A percentile compares a stretch with the other conserved stretches of the same genome.
phyloP scores from a whole-genome alignment of 2,329 filamentous ascomycete species.

The Xylaria digitata region DNA sequence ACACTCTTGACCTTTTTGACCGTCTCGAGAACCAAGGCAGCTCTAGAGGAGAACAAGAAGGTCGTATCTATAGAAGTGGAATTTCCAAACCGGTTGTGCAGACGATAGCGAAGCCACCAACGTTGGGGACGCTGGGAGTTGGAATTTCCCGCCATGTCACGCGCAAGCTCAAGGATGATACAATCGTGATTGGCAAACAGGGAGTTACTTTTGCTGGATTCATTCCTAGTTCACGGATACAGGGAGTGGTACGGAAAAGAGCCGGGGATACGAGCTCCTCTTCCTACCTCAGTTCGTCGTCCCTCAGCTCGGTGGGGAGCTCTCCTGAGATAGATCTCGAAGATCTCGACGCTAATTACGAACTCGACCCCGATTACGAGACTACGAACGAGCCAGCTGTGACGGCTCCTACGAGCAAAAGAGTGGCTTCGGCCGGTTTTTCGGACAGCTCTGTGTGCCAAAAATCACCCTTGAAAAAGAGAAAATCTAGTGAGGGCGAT shows the following conservation, averaged over 20 bases:
- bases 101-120: too few species aligned
- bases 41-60: too few species aligned
- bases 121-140: too few species aligned
- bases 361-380: neutral
- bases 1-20: too few species aligned
- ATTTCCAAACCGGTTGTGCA: too few species aligned
- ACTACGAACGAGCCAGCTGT: neutral
- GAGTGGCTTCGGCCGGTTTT: too few species aligned
- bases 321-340: neutral
- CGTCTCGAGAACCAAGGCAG: too few species aligned
- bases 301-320: neutral
- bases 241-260: neutral
- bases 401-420: neutral
- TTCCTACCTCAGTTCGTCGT: neutral
- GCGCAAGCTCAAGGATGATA: slow-evolving; percentile 17
- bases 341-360: too few species aligned
- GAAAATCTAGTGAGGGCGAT: neutral
- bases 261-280: too few species aligned
- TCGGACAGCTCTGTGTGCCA: neutral
- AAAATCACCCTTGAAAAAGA: neutral
- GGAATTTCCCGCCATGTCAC: slow-evolving; percentile 3
- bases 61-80: too few species aligned
- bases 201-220: slow-evolving; percentile 29
- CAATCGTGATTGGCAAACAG: slow-evolving; percentile 14
- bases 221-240: slow-evolving; percentile 2